Conservation (phyloP, 257 asterid genomes). For the Fraxinus cuspidata region DNA sequence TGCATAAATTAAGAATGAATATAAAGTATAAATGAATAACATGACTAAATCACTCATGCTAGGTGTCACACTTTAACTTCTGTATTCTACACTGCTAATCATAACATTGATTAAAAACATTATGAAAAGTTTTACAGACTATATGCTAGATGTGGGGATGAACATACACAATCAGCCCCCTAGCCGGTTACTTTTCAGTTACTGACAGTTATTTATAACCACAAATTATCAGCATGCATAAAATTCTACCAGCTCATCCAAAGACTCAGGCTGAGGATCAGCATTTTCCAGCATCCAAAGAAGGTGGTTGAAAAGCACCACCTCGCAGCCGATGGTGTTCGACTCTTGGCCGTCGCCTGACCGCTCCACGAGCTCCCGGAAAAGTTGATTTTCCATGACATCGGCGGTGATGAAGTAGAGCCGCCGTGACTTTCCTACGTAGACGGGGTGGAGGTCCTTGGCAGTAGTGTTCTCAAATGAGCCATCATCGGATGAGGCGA, state of each 20-base stretch:
- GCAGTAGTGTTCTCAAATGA: not conserved
- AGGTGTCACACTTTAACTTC: no score
- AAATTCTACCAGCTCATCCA: conserved; percentile 71
- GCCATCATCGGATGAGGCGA: not conserved
- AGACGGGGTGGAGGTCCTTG: conserved; percentile 62
- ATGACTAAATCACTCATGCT: not conserved
- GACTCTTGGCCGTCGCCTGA: conserved; percentile 36
- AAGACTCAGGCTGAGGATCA: conserved; percentile 83
- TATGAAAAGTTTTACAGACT: not conserved
- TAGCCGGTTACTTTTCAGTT: not conserved
- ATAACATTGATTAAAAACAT: not conserved
- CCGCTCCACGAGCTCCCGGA: conserved; percentile 72
- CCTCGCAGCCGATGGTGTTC: conserved; percentile 68
- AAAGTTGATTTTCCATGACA: conserved; percentile 72
- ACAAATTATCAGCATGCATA: conserved; percentile 56
- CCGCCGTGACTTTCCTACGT: conserved; percentile 88
- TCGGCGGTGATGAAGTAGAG: conserved; percentile 74
- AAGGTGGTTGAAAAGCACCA: conserved; percentile 83
- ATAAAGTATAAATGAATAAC: not conserved
- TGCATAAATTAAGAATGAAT: not conserved
- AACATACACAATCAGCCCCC: conserved; percentile 4
- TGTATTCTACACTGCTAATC: not conserved
- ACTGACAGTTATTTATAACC: not conserved
- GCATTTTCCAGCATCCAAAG: conserved; percentile 80
- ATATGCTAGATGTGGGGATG: conserved; percentile 3